Conservation (phyloP, 2,329 filamentous ascomycete species). For the Cercospora zeina region DNA sequence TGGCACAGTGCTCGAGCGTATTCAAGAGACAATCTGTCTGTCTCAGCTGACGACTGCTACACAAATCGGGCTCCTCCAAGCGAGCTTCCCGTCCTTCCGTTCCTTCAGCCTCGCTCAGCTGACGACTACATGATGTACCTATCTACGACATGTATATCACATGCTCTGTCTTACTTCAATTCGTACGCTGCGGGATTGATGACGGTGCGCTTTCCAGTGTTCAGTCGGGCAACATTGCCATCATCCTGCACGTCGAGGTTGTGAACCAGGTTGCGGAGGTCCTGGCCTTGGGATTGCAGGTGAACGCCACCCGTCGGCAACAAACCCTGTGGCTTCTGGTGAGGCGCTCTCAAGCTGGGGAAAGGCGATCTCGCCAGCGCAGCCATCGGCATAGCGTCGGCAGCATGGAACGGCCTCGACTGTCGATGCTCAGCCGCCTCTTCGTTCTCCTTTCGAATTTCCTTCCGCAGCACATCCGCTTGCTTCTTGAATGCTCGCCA, state of each 20-base stretch:
- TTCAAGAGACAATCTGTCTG: neutral
- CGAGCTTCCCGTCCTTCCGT: constrained; percentile 8
- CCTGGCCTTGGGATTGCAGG: neutral
- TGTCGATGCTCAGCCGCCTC: neutral
- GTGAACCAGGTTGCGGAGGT: neutral
- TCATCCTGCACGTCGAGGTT: constrained; percentile 2
- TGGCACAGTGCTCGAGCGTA: neutral
- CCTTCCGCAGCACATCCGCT: constrained; percentile 59
- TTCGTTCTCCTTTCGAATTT: constrained; percentile 46
- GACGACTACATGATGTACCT: neutral
- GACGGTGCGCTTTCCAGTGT: neutral
- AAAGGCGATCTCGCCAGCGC: neutral
- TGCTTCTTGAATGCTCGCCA: constrained; percentile 65
- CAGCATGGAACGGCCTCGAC: neutral
- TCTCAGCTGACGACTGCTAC: neutral
- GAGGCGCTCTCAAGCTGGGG: neutral
- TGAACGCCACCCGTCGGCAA: neutral
- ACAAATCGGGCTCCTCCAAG: constrained; percentile 3
- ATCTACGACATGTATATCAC: neutral
- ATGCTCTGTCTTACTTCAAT: neutral
- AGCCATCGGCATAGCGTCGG: neutral
- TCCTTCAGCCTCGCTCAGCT: neutral
- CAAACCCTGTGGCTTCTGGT: neutral
- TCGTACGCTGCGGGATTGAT: constrained; percentile 16
- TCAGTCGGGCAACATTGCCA: neutral